Conservation (phyloP, 1,139 yeast genomes). For the Candida sanyaensis region DNA sequence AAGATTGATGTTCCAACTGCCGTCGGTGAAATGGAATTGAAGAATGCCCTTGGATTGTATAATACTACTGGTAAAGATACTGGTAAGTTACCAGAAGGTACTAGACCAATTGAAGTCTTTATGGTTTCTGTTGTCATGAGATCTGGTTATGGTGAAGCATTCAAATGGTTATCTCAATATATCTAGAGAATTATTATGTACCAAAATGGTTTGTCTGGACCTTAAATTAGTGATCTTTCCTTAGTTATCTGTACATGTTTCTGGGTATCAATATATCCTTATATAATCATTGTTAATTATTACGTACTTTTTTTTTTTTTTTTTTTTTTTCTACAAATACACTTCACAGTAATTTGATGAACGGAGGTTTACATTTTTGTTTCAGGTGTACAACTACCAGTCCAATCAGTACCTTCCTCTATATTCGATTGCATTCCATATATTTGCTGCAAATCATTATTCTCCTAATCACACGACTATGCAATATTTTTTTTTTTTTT, state of each 20-base stretch:
- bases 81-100: conserved; percentile 69
- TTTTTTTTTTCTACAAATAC: too few species aligned
- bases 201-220: too few species aligned
- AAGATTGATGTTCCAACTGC: conserved; percentile 95
- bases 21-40: conserved; percentile 91
- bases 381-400: neutral
- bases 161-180: conserved; percentile 94
- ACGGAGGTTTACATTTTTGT: neutral
- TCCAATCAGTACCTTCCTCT: neutral
- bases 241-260: neutral
- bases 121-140: conserved; percentile 98
- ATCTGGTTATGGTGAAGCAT: conserved; percentile 94
- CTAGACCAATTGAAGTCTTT: conserved; percentile 92
- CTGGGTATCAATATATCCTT: neutral
- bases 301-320: neutral
- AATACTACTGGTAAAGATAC: conserved; percentile 83
- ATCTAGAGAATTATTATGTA: conserved; percentile 44
- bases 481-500: neutral
- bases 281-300: neutral
- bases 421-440: neutral
- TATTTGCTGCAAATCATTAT: conserved; percentile 3
- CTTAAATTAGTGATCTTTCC: too few species aligned
- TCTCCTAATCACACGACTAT: conserved; percentile 1
- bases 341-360: too few species aligned
- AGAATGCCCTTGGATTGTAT: conserved; percentile 85